Base-by-base conservation (phyloP, 2,329 filamentous ascomycete genomes). In the Nothophoma quercina region DNA sequence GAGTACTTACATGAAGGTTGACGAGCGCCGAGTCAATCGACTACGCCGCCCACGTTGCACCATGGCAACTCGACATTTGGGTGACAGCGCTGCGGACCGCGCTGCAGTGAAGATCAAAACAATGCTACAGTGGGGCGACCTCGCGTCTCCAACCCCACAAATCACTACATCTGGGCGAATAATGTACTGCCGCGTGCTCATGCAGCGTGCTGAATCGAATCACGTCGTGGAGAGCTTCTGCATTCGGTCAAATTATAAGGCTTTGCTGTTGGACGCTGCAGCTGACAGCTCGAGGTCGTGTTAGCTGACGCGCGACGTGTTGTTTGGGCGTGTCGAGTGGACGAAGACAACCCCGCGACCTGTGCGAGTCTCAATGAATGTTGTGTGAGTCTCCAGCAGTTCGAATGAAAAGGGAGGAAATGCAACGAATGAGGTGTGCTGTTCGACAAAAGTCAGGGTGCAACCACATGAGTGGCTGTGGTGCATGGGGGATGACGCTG, bases 171-270 rank as follows among this genome's bases (percentile, higher is more conserved):
- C 38, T 56, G 57, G 51, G 52, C 68, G 67, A 71, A 72, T 72
- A 40, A 60, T 59, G 55, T 43, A 43, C 26, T 60, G 69, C 64
- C 68, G 67, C 68, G 69, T 72, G 58, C 65, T 53, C 63, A 53
- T 71, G 65, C 69, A 60, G 64, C 52, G 51, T 54, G 55, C 65
- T 65, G 58, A 58, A 53, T 62, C 60, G 49, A 60, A 53, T 53
- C 39, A 48, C 39, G 33, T n/a, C 43, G 39, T 39, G 28, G 18
- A 19, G 26, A 19, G 13, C 21, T 28, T 16, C 50, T 38, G 19
- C 4, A 29, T 48, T 47, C 26, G 38, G 43, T n/a, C 40, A 32
- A 36, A 46, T 38, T 52, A 44, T 41, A 23, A 47, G 54, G 47
- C 45, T 21, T 32, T 52, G 52, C 42, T 44, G 50, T 25, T 21